Base-by-base conservation (phyloP, 75 land plant species). In the Pinus albicaulis region DNA sequence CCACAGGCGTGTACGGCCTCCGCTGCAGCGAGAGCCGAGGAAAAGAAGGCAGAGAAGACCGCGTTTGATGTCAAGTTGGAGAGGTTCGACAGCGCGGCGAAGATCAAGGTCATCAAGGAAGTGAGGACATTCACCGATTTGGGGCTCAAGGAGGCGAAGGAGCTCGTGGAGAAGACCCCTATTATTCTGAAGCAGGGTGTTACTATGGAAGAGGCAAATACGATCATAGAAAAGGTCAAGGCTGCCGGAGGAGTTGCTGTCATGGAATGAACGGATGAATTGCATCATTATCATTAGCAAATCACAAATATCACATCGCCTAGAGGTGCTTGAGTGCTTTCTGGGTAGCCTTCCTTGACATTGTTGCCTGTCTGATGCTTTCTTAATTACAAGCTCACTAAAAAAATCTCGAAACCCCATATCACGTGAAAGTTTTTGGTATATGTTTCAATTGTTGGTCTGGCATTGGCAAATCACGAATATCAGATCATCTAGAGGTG, bases 231-330 rank as follows among this genome's bases (percentile, higher is more conserved):
- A 75, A 93, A 93, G 80, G 81, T 93, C 34, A 93, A 91, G 60
- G 91, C 85, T 74, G 91, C 82, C 26, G 93, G 96, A 25, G 96
- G 94, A 52, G 84, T 83, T 71, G 96, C 93, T 11, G 88, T 87
- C 4, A 93, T 93, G 96, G 96, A 91, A 41, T 93, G 41, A 38
- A 38, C 41, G 41, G 5, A 38, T 38, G 79, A 64, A 10, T 10
- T 10, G 11, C 52, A 48, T 48, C 53, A 10, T 48, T 48, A 48
- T 10, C 53, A 48, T 48, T 12, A 11, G 53, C 53, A 48, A 38
- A 48, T 48, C 53, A 48, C 53, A 48, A 48, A 48, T 48, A 48
- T 1, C 11, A 7, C 7, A 44, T 44, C 7, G 48, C 48, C 1
- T 44, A 44, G 48, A 7, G 7, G 48, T 44, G 7, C 48, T 1